Evolutionary conservation across 805 yeast genomes (phyloP).

Genomic region (Wickerhamiella hasegawae): DNA sequence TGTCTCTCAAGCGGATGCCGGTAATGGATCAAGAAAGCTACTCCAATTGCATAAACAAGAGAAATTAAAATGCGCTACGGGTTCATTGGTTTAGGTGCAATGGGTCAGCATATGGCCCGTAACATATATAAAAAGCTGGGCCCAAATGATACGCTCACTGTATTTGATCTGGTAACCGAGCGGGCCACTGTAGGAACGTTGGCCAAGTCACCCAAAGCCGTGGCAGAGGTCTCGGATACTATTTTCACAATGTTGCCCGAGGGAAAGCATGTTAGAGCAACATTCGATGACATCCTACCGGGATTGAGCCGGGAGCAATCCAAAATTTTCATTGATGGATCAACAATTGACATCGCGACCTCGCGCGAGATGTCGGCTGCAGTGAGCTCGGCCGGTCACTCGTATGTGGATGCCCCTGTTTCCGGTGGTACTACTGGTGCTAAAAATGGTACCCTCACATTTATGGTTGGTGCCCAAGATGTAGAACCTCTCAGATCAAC

Average conservation of each 20-base stretch:
- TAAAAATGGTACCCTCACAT: constrained; percentile 33
- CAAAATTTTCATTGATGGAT: constrained; percentile 30
- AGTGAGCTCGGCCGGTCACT: constrained; percentile 15
- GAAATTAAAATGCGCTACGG: constrained; percentile 26
- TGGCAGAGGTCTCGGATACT: constrained; percentile 17
- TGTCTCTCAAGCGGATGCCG: neutral
- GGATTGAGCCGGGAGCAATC: constrained; percentile 13
- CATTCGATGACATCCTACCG: constrained; percentile 26
- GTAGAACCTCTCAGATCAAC: constrained; percentile 5
- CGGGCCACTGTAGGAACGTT: constrained; percentile 17
- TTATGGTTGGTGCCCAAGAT: constrained; percentile 33
- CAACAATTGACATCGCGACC: constrained; percentile 36
- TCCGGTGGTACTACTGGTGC: constrained; percentile 44
- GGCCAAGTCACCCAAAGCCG: constrained; percentile 12
- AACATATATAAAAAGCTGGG: constrained; percentile 29
- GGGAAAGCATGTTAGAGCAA: constrained; percentile 31
- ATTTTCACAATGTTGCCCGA: constrained; percentile 41
- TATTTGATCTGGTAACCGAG: constrained; percentile 26
- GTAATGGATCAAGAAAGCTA: too few relatives aligned
- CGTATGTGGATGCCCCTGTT: constrained; percentile 39
- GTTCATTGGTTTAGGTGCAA: constrained; percentile 40
- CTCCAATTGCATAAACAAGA: too few relatives aligned
- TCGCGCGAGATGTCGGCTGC: constrained; percentile 26
- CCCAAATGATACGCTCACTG: constrained; percentile 26
- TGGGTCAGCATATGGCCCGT: constrained; percentile 40